Base-by-base conservation (phyloP, 805 yeast genomes). In the Candida boleticola region DNA sequence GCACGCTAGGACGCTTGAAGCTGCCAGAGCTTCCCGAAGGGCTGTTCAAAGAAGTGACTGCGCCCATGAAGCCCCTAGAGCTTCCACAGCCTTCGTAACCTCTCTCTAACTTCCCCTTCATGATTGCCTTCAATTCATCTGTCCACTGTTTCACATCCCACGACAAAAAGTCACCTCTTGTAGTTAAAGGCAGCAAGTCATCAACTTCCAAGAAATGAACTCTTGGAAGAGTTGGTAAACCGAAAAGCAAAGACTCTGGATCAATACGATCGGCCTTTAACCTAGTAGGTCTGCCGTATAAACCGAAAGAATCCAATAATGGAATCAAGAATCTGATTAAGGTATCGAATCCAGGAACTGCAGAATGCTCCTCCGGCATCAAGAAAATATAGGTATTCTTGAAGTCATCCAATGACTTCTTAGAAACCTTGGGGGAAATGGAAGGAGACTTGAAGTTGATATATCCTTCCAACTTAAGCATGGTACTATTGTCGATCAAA, bases 381-480 rank as follows among this genome's bases (percentile, higher is more conserved):
- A 66, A 56, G 51, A 63, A 75, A 30, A 64, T 63, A 29, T 64
- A 73, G 47, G 64, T 73, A 40, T 48, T 76, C 66, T 54, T 66
- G 54, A 63, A 57, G 44, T 66, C 71, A 27, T 58, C 66, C 20
- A 48, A 38, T 7, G 51, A 34, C 41, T 60, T 61, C 45, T 65
- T 66, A 27, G 63, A 51, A 3, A 54, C 55, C 41, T 71, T 75
- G 13, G 60, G 48, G 4, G 65, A 54, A 31, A 63, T 26, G 20
- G 55, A 49, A 13, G 74, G 69, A 41, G 76, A 76, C 49, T 56
- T 61, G 54, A 84, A 84, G 41, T 72, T 65, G 25, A 90, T 87
- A 31, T 76, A 71, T 37, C 97, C 97, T 58, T 90, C 97, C 41
- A 92, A 61, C 58, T 93, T 93, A 57, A 92, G 76, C 77, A 93